A percentile compares a stretch with the other conserved stretches of the same genome.
Conservation (phyloP, 768 basidiomycete genomes). For the Termitomyces eurrhizus region DNA sequence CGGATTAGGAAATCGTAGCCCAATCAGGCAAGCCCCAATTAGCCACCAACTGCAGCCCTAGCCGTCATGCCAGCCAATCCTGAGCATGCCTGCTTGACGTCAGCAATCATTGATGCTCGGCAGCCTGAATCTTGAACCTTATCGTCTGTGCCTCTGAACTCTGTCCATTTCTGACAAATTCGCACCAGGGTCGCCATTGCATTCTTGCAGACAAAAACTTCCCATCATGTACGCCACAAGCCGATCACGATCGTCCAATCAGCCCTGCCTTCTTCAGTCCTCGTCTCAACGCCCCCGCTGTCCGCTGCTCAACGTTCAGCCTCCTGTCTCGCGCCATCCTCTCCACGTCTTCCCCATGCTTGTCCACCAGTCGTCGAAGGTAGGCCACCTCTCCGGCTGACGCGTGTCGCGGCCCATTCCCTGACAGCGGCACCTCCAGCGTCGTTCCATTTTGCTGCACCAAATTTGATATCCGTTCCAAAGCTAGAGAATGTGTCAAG, state of each 20-base stretch:
- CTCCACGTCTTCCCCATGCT: constrained; percentile 68
- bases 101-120: constrained; percentile 2
- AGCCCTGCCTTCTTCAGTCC: constrained; percentile 57
- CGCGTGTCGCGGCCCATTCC: constrained; percentile 51
- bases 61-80: not conserved
- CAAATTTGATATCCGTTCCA: constrained; percentile 57
- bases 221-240: constrained; percentile 17
- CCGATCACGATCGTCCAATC: constrained; percentile 20
- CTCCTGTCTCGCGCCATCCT: constrained; percentile 78
- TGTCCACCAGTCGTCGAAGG: constrained; percentile 60
- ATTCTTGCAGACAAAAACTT: not conserved
- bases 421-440: constrained; percentile 34
- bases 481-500: constrained; percentile 39
- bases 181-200: not conserved
- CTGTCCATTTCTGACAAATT: not conserved
- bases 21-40: not conserved
- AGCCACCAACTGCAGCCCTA: not conserved
- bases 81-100: not conserved
- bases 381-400: constrained; percentile 69
- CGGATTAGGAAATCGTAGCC: not conserved
- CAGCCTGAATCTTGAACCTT: constrained; percentile 8
- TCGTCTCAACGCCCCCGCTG: constrained; percentile 69
- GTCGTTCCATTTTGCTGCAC: constrained; percentile 28
- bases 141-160: not conserved
- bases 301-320: constrained; percentile 82